A percentile compares a stretch with the other conserved stretches of the same genome.
Evolutionary conservation across 2,329 filamentous ascomycete species (phyloP).

Genomic region (Diaporthe nobilis): DNA sequence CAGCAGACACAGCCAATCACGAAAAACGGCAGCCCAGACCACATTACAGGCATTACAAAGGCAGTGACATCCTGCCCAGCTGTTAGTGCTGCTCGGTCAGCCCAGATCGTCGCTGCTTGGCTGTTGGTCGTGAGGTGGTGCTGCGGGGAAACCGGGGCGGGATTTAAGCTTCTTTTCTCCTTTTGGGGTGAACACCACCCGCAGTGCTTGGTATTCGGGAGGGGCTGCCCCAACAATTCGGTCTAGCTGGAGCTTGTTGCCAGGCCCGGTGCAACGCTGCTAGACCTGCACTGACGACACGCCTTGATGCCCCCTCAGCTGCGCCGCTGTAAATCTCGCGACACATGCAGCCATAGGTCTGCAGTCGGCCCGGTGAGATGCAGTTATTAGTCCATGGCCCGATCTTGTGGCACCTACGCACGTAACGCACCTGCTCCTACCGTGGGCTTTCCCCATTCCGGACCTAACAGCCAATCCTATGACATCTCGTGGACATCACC

Average conservation of each 20-base stretch:
- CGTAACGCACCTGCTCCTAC: not conserved
- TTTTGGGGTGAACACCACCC: conserved; percentile 4
- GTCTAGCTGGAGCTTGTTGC: not conserved
- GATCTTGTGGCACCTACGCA: not conserved
- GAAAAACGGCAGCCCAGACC: too few species aligned
- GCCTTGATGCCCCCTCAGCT: not conserved
- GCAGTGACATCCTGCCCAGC: not conserved
- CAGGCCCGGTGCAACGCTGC: not conserved
- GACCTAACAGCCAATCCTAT: not conserved
- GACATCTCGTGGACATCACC: conserved; percentile 12
- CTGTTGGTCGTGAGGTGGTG: not conserved
- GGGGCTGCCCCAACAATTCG: conserved; percentile 2
- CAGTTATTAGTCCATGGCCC: not conserved
- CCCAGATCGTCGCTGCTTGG: conserved; percentile 23
- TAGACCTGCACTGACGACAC: conserved; percentile 6
- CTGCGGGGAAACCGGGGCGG: conserved; percentile 19
- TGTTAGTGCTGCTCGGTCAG: conserved; percentile 5
- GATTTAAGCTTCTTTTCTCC: conserved; percentile 12
- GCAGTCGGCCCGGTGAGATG: conserved; percentile 27
- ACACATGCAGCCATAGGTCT: conserved; percentile 25
- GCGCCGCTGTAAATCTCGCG: conserved; percentile 11
- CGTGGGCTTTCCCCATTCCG: not conserved
- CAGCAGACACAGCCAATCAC: too few species aligned
- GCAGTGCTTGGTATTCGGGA: not conserved
- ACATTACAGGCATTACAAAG: too few species aligned